Conservation (phyloP, 805 yeast genomes). For the Starmerella floricola region DNA sequence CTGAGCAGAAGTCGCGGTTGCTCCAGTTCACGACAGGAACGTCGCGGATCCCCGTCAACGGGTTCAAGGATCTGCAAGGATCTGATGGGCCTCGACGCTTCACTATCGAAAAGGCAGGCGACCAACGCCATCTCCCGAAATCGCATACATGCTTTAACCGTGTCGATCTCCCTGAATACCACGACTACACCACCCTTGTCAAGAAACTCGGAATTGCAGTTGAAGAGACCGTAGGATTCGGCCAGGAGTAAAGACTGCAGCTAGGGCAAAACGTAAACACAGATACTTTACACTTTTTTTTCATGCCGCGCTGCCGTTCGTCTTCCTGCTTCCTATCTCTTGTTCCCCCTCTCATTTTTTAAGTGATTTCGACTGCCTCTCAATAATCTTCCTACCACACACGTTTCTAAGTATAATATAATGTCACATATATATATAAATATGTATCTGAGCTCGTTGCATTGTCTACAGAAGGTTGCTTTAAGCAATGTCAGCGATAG, state of each 20-base stretch:
- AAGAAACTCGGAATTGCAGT: conserved; percentile 92
- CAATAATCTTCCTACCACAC: too few species aligned
- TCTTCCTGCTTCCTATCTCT: not conserved
- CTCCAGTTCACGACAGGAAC: conserved; percentile 98
- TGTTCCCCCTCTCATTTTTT: not conserved
- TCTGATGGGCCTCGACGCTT: conserved; percentile 98
- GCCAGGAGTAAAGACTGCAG: conserved; percentile 57
- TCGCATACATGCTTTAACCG: conserved; percentile 98
- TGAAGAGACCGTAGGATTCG: conserved; percentile 97
- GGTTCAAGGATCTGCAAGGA: conserved; percentile 96
- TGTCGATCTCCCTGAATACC: conserved; percentile 93
- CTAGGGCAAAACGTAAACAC: not conserved
- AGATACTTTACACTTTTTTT: too few species aligned
- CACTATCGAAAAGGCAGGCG: conserved; percentile 97
- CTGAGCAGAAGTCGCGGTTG: conserved; percentile 90
- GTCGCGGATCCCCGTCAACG: conserved; percentile 96
- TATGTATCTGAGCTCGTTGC: too few species aligned
- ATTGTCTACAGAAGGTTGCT: too few species aligned
- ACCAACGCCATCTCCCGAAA: conserved; percentile 79
- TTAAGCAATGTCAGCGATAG: too few species aligned
- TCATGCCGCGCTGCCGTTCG: too few species aligned
- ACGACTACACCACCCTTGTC: conserved; percentile 67
- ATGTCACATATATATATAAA: too few species aligned
- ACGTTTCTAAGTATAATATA: not conserved
- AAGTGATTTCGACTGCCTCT: not conserved